phyloP scores from a whole-genome alignment of 495 filamentous ascomycete genomes.

The Lineolata rhizophorae region DNA sequence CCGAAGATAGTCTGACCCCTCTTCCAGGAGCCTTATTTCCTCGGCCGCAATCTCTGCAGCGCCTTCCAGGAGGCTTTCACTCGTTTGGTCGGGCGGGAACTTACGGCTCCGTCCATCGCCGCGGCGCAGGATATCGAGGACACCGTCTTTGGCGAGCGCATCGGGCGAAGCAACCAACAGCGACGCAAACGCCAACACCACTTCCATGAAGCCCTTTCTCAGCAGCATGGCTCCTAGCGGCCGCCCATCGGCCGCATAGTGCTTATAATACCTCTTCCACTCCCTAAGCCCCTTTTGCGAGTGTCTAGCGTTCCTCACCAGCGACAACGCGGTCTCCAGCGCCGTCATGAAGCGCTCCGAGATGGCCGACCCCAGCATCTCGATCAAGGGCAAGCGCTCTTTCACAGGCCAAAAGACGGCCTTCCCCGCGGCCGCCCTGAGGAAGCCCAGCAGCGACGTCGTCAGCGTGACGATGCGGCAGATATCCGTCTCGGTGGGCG shows the following conservation, averaged over 20 bases:
- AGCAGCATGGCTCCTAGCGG: slow-evolving; percentile 85
- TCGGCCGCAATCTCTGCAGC: slow-evolving; percentile 56
- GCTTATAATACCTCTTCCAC: slow-evolving; percentile 67
- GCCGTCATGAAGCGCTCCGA: slow-evolving; percentile 65
- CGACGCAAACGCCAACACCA: slow-evolving; percentile 60
- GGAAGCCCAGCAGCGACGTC: slow-evolving; percentile 68
- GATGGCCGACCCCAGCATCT: slow-evolving; percentile 44
- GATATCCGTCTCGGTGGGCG: slow-evolving; percentile 28
- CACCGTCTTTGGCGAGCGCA: slow-evolving; percentile 33
- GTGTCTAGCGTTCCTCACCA: slow-evolving; percentile 41
- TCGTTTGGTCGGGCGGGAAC: neutral
- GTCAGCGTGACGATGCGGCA: slow-evolving; percentile 44
- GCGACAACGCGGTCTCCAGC: slow-evolving; percentile 71
- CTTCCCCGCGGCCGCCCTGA: slow-evolving; percentile 53
- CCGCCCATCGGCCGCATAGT: slow-evolving; percentile 55
- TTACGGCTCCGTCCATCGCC: slow-evolving; percentile 20
- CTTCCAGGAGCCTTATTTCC: slow-evolving; percentile 69
- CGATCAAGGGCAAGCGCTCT: slow-evolving; percentile 48
- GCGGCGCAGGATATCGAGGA: slow-evolving; percentile 46
- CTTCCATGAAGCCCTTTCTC: slow-evolving; percentile 63
- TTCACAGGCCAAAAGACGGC: slow-evolving; percentile 48
- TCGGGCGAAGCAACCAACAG: slow-evolving; percentile 39
- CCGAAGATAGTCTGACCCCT: slow-evolving; percentile 69
- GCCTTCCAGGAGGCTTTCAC: slow-evolving; percentile 31
- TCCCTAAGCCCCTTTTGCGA: slow-evolving; percentile 32